Percentiles rank a stretch among this genome's conserved stretches.
These are phyloP conservation scores for Pyrrhoderma noxium DNA, from an alignment of 1,284 basidiomycete genomes.

Conservation along the genomic window DNA sequence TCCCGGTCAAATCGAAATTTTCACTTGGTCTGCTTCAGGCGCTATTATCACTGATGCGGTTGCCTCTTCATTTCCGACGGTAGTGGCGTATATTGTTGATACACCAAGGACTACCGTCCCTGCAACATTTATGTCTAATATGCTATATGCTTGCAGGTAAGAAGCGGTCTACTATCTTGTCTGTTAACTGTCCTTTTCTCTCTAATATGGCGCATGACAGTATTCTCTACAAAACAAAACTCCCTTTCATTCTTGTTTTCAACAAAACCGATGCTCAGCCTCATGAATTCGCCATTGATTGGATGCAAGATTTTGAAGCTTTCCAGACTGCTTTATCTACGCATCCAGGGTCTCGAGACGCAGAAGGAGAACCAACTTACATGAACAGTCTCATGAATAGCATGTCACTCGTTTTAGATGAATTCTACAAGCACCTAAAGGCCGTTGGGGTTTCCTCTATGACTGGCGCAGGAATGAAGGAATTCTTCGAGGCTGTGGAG, in stretches of 20 bases:
- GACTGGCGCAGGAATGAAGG: constrained; percentile 88
- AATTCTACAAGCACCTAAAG: constrained; percentile 96
- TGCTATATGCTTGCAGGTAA: constrained; percentile 95
- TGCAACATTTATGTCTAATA: constrained; percentile 99
- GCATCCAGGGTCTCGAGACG: constrained; percentile 59
- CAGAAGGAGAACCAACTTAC: constrained; percentile 90
- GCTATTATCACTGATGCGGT: constrained; percentile 99
- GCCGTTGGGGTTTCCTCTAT: constrained; percentile 94
- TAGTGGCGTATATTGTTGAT: constrained; percentile 96
- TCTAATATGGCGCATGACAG: constrained; percentile 34
- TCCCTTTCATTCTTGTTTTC: constrained; percentile 97
- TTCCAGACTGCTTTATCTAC: constrained; percentile 70
- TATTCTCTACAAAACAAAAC: constrained; percentile 96
- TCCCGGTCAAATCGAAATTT: constrained; percentile 99
- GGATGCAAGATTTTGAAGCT: constrained; percentile 97
- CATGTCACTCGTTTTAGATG: constrained; percentile 97
- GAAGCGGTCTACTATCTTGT: too few relatives aligned
- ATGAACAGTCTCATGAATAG: constrained; percentile 99
- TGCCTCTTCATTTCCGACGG: constrained; percentile 87
- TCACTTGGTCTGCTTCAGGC: constrained; percentile 99
- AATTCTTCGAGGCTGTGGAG: constrained; percentile 89
- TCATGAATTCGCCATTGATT: constrained; percentile 89
- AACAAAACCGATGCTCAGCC: constrained; percentile 95
- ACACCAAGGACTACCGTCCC: constrained; percentile 93
- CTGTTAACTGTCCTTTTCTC: too few relatives aligned